Evolutionary conservation across 192 early-diverging fungal genomes (phyloP).

Genomic region (Piromyces finnis): DNA sequence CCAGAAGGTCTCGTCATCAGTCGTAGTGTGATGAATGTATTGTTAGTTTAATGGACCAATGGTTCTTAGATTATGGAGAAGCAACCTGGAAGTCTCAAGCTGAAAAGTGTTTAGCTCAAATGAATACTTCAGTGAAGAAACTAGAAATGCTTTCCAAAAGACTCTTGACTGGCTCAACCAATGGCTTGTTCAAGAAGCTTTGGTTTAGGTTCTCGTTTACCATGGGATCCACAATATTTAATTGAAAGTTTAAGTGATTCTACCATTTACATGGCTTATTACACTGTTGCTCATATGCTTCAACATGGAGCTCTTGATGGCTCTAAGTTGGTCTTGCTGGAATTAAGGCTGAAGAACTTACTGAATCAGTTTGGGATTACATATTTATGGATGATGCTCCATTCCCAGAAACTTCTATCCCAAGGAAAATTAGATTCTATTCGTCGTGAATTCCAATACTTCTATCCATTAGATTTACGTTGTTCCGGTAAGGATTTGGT

Average conservation of each 20-base stretch:
- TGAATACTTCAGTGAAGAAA: slow-evolving; percentile 74
- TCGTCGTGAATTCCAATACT: slow-evolving; percentile 86
- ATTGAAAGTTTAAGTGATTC: slow-evolving; percentile 96
- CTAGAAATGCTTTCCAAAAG: slow-evolving; percentile 66
- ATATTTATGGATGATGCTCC: slow-evolving; percentile 53
- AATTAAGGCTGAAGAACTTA: slow-evolving; percentile 71
- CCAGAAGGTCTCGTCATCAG: slow-evolving; percentile 85
- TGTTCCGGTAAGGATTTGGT: slow-evolving; percentile 93
- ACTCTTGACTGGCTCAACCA: slow-evolving; percentile 83
- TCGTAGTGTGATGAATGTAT: slow-evolving; percentile 91
- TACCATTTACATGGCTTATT: slow-evolving; percentile 99
- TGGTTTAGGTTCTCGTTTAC: slow-evolving; percentile 79
- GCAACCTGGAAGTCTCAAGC: slow-evolving; percentile 57
- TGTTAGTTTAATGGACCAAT: slow-evolving; percentile 87
- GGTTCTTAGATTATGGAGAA: slow-evolving; percentile 98
- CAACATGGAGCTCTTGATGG: slow-evolving; percentile 62
- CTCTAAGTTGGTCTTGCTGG: slow-evolving; percentile 52
- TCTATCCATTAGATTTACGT: slow-evolving; percentile 94
- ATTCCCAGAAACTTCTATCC: slow-evolving; percentile 29
- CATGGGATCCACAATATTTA: slow-evolving; percentile 82
- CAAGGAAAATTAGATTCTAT: slow-evolving; percentile 52
- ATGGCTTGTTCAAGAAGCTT: slow-evolving; percentile 91
- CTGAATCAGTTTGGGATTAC: slow-evolving; percentile 81
- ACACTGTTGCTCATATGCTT: slow-evolving; percentile 65
- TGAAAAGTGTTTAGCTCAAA: slow-evolving; percentile 50